phyloP scores from a whole-genome alignment of 2,329 filamentous ascomycete species.

The Phialophora tarda region DNA sequence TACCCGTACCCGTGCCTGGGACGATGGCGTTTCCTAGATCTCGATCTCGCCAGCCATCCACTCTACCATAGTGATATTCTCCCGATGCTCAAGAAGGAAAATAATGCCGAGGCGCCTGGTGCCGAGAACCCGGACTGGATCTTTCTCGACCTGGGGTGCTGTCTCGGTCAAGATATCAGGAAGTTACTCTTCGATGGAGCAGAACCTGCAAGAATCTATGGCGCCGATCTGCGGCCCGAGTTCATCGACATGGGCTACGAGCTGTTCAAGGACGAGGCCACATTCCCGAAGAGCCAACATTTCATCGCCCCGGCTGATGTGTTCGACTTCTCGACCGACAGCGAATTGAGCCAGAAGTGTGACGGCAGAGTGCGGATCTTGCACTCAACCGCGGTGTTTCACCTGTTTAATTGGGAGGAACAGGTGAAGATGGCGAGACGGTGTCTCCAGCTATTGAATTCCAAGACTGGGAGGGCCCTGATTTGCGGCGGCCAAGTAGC shows the following conservation, averaged over 20 bases:
- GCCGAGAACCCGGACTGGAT: constrained; percentile 27
- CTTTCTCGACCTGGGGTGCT: constrained; percentile 53
- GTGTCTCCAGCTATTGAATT: constrained; percentile 33
- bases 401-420: constrained; percentile 49
- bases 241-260: constrained; percentile 52
- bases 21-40: constrained; percentile 51
- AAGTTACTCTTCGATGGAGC: constrained; percentile 57
- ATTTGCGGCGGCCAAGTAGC: constrained; percentile 40
- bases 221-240: constrained; percentile 42
- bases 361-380: constrained; percentile 45
- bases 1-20: constrained; percentile 54
- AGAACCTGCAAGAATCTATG: constrained; percentile 51
- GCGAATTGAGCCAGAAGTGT: constrained; percentile 31
- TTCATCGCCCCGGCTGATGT: constrained; percentile 47
- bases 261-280: constrained; percentile 48
- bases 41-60: constrained; percentile 45
- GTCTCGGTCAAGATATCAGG: constrained; percentile 53
- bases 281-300: constrained; percentile 42
- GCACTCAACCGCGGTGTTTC: constrained; percentile 49
- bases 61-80: constrained; percentile 42
- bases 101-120: background rate
- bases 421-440: constrained; percentile 41
- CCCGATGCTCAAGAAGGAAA: constrained; percentile 30
- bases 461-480: constrained; percentile 27
- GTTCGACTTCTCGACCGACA: constrained; percentile 37